These are phyloP conservation scores for Serendipita sp. DNA, from an alignment of 1,284 basidiomycete species.

Conservation along the genomic window DNA sequence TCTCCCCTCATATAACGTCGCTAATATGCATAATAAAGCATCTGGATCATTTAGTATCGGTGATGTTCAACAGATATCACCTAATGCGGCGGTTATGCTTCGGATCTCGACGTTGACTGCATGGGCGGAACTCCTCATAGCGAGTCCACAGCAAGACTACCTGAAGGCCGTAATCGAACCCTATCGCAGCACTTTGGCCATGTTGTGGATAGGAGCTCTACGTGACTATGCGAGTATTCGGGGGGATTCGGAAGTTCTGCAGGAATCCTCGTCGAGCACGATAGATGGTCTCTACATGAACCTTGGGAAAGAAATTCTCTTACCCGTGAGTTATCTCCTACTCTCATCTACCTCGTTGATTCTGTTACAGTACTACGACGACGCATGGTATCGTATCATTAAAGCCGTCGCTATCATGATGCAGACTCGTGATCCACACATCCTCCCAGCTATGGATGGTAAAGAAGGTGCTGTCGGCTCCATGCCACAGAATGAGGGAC, in stretches of 20 bases:
- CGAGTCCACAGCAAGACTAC: slow-evolving; percentile 62
- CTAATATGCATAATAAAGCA: slow-evolving; percentile 31
- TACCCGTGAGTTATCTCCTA: slow-evolving; percentile 49
- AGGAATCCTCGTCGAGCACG: slow-evolving; percentile 52
- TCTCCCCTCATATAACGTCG: background rate
- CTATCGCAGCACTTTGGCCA: slow-evolving; percentile 58
- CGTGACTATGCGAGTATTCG: slow-evolving; percentile 86
- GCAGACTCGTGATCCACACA: slow-evolving; percentile 51
- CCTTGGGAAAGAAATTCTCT: slow-evolving; percentile 75
- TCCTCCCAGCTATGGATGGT: slow-evolving; percentile 74
- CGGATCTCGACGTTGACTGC: slow-evolving; percentile 87
- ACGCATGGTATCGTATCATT: slow-evolving; percentile 72
- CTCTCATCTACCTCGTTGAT: background rate
- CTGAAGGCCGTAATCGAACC: slow-evolving; percentile 75
- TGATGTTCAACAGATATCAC: slow-evolving; percentile 74
- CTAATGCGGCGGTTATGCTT: slow-evolving; percentile 90
- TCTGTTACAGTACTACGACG: slow-evolving; percentile 66
- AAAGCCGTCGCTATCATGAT: slow-evolving; percentile 78
- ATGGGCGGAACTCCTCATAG: slow-evolving; percentile 87
- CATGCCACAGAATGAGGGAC: slow-evolving; percentile 42
- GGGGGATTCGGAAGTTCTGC: slow-evolving; percentile 74
- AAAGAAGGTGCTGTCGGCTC: slow-evolving; percentile 28
- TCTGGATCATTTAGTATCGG: slow-evolving; percentile 76
- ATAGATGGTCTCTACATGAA: slow-evolving; percentile 76
- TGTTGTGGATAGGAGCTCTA: slow-evolving; percentile 79